Base-by-base conservation (phyloP, 2,329 filamentous ascomycete genomes). In the Stagonosporopsis cucurbitacearum region DNA sequence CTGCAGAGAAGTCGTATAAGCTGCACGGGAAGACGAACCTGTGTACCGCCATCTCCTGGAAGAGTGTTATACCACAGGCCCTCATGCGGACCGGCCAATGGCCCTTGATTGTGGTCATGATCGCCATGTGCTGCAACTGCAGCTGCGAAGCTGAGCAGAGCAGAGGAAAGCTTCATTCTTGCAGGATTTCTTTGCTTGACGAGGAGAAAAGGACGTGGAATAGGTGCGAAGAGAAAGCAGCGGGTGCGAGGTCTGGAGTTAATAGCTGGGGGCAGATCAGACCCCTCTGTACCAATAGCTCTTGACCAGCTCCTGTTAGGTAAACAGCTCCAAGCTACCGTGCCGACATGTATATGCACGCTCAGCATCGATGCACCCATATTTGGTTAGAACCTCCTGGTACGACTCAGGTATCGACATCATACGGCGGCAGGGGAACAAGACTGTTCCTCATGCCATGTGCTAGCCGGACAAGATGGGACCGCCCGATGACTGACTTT, bases 61-160 rank as follows among this genome's bases (percentile, higher is more conserved):
- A 96, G 79, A 1, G 80, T 87, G 73, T 91, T 94, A 76, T 94
- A 96, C 91, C 91, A 96, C 41, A 95, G 73, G 25, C 85, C 83
- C 72, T 90, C 81, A 66, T 88, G 88, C 37, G 91, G 91, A 0
- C 91, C 91, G 25, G 83, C 77, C 47, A 55, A 50, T 40, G 84
- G 75, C 56, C 83, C 81, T 72, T 92, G 88, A 41, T 80, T 69
- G 39, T 84, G 79, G 51, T 79, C 79, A 57, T 86, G 81, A 50
- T 79, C 77, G 45, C 81, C 82, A 67, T 92, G 89, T 50, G 86
- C 87, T 51, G 81, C 72, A 22, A 78, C 85, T 48, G 81, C 65
- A 40, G 82, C 81, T 26, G 80, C 81, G 42, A 82, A 75, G 60
- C 67, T 58, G 35, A 72, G 46, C 44, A 73, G 36, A 25, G 65